Evolutionary conservation across 163 green algal species (phyloP), one percentile per base, ranked within the genome.

Genomic region (Dunaliella salina): DNA sequence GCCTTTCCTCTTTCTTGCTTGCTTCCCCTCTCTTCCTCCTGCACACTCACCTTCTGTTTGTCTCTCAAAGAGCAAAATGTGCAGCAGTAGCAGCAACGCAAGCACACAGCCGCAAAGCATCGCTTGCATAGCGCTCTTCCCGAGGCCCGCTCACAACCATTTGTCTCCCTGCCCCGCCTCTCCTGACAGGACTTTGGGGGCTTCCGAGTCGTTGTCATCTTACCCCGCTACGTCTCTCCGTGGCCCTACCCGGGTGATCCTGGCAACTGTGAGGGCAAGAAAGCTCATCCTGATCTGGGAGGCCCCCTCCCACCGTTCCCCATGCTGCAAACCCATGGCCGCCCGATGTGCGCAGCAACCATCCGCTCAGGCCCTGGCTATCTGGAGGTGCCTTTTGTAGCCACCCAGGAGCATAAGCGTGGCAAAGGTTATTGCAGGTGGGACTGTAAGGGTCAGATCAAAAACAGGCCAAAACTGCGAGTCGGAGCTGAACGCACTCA

Each of bases 361-460:
- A 95, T 98, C 75, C 92, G 96, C 33, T 89, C 93, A 25, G 95
- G 95, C 0, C 92, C 91, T 26, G 94, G 91, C 0, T 98, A 95
- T 88, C 84, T 98, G 67, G 96, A 95, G 84, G 88, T 98, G 18
- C 96, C 96, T 0, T 98, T 98, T 84, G 95, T 98, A 20, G 96
- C 96, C 22, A 98, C 96, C 0, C 91, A 95, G 82, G 94, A 97
- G 86, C 86, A 89, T 78, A 94, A 93, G 57, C 93, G 95, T 11
- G 92, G 94, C 26, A 88, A 91, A 8, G 96, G 96, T 63, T 95
- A 96, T 85, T 95, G 96, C 63, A 93, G 94, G 34, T 90, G 59
- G 1, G 32, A 15, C 0, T 82, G 40, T n/a, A 11, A 80, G 13
- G 84, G 20, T 30, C 63, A 1, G n/a, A n/a, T n/a, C n/a, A n/a